phyloP scores from a whole-genome alignment of 176 grass and related monocot species.

The Alopecurus myosuroides region DNA sequence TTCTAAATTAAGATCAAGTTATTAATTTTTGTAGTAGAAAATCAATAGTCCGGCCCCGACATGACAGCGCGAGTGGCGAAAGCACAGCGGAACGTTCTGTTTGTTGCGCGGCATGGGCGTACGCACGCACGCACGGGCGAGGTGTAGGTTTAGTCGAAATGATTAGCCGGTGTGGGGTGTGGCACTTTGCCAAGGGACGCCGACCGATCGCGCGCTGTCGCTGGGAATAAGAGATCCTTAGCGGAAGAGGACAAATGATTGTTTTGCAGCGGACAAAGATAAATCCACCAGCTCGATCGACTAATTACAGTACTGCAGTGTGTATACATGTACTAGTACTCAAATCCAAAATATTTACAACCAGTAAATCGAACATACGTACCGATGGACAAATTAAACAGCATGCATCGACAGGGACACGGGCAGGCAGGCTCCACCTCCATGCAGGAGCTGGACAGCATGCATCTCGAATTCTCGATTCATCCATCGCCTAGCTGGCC shows the following conservation, averaged over 20 bases:
- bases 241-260: neutral
- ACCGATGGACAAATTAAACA: no score
- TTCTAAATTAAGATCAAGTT: neutral
- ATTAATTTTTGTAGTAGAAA: neutral
- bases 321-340: no score
- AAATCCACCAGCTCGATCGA: neutral
- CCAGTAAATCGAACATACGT: no score
- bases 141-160: neutral
- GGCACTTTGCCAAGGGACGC: neutral
- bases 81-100: neutral
- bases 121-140: no score
- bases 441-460: no score
- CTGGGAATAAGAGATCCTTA: neutral
- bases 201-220: neutral
- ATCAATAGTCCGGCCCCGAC: neutral
- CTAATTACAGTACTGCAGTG: no score
- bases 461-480: no score
- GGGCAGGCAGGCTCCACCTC: no score
- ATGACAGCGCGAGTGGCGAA: constrained; percentile 25
- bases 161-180: neutral
- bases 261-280: neutral
- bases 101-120: neutral
- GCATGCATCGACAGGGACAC: no score
- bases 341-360: no score
- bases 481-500: neutral